Evolutionary conservation across 441 rosid genomes (phyloP).

Genomic region (Erodium texanum): DNA sequence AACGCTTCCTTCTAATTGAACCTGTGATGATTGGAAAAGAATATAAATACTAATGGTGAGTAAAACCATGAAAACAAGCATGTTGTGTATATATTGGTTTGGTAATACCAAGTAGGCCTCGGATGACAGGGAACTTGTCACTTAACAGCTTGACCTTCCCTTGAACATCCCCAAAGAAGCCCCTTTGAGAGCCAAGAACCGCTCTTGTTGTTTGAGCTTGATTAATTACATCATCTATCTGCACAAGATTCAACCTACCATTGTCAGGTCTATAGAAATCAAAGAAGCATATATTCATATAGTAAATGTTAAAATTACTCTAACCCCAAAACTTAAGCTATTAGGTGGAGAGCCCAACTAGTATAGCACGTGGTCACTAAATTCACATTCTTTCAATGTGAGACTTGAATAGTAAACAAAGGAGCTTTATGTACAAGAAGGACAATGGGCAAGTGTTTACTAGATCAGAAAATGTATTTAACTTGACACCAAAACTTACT

Average conservation of each 20-base stretch:
- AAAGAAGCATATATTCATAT: neutral
- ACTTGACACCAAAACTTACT: too few relatives aligned
- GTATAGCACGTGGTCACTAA: too few relatives aligned
- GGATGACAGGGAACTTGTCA: conserved; percentile 77
- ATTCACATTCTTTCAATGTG: too few relatives aligned
- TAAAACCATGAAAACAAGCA: neutral
- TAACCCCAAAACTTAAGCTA: too few relatives aligned
- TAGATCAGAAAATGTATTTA: too few relatives aligned
- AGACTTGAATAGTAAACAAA: too few relatives aligned
- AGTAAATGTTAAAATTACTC: too few relatives aligned
- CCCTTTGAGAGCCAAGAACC: conserved; percentile 79
- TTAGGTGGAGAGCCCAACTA: too few relatives aligned
- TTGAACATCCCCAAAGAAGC: conserved; percentile 80
- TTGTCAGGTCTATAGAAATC: neutral
- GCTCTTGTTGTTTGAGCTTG: conserved; percentile 90
- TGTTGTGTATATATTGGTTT: conserved; percentile 4
- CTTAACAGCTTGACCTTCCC: conserved; percentile 81
- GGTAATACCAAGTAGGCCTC: conserved; percentile 73
- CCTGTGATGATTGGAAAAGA: conserved; percentile 31
- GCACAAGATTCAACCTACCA: conserved; percentile 19
- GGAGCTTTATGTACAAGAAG: too few relatives aligned
- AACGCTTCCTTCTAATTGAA: conserved; percentile 69
- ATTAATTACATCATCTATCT: conserved; percentile 90
- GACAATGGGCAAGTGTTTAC: too few relatives aligned
- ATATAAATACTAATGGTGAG: conserved; percentile 8